phyloP scores from a whole-genome alignment of 495 filamentous ascomycete genomes.

The Annulohypoxylon moriforme region DNA sequence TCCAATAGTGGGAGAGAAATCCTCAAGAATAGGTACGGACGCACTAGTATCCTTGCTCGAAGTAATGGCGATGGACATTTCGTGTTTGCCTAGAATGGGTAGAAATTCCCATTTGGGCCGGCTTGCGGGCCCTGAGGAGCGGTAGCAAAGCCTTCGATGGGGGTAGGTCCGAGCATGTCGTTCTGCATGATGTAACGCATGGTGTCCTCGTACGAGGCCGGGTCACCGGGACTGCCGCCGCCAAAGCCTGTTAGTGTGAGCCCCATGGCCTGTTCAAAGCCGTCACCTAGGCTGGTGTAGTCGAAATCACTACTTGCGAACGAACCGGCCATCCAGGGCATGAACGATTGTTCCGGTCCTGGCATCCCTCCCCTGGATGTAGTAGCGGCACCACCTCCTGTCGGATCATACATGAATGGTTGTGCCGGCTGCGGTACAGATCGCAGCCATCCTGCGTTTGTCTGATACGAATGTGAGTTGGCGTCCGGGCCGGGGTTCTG shows the following conservation, averaged over 20 bases:
- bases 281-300: conserved; percentile 54
- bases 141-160: conserved; percentile 21
- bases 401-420: conserved; percentile 48
- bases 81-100: background rate
- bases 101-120: conserved; percentile 16
- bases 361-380: conserved; percentile 6
- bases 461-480: conserved; percentile 1
- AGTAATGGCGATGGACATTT: background rate
- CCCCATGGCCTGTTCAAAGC: conserved; percentile 63
- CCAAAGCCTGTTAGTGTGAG: conserved; percentile 59
- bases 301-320: conserved; percentile 52
- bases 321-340: conserved; percentile 49
- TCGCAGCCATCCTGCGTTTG: conserved; percentile 25
- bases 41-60: background rate
- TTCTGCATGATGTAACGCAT: conserved; percentile 51
- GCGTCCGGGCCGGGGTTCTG: conserved; percentile 18
- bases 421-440: conserved; percentile 27
- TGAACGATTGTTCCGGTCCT: conserved; percentile 22
- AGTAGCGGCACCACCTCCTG: conserved; percentile 1
- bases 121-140: conserved; percentile 7
- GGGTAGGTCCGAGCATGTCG: conserved; percentile 38
- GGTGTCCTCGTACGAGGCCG: conserved; percentile 45
- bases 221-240: conserved; percentile 43
- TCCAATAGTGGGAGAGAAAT: background rate
- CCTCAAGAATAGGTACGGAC: background rate